These are phyloP conservation scores for Solanum medicagineum DNA, from an alignment of 257 asterid species.

Conservation along the genomic window DNA sequence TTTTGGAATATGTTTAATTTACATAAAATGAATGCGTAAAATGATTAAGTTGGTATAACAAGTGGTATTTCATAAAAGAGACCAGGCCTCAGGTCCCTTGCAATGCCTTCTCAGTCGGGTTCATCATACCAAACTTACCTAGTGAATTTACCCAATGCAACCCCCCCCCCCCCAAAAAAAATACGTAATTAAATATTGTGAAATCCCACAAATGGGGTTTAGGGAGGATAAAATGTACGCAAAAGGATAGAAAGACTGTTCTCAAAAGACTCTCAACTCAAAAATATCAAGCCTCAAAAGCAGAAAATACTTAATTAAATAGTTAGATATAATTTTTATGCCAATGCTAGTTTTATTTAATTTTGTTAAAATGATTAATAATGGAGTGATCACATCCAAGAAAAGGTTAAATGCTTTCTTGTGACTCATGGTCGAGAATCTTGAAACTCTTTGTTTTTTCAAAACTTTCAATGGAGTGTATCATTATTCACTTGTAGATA, in stretches of 20 bases:
- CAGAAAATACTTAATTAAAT: too few species aligned
- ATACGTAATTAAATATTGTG: too few species aligned
- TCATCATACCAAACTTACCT: not conserved
- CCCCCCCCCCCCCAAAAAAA: too few species aligned
- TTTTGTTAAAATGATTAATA: not conserved
- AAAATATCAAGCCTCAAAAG: too few species aligned
- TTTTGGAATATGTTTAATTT: not conserved
- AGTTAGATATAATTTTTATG: not conserved
- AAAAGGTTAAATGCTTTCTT: not conserved
- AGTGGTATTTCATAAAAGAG: not conserved
- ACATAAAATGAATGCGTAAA: not conserved
- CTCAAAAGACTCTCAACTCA: too few species aligned
- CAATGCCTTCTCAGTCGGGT: not conserved
- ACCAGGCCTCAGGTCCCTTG: not conserved
- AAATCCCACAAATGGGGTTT: too few species aligned
- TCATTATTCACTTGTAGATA: slow-evolving; percentile 19
- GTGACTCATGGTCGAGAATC: slow-evolving; percentile 7
- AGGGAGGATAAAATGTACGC: too few species aligned
- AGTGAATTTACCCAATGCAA: too few species aligned
- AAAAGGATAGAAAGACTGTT: too few species aligned
- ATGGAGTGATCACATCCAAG: not conserved
- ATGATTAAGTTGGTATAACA: not conserved
- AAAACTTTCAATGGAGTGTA: not conserved
- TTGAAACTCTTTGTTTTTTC: not conserved
- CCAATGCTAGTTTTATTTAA: not conserved